Percentiles rank a stretch among this genome's conserved stretches.
These are phyloP conservation scores for Telopea speciosissima DNA, from an alignment of 177 flowering plant species.

Conservation along the genomic window DNA sequence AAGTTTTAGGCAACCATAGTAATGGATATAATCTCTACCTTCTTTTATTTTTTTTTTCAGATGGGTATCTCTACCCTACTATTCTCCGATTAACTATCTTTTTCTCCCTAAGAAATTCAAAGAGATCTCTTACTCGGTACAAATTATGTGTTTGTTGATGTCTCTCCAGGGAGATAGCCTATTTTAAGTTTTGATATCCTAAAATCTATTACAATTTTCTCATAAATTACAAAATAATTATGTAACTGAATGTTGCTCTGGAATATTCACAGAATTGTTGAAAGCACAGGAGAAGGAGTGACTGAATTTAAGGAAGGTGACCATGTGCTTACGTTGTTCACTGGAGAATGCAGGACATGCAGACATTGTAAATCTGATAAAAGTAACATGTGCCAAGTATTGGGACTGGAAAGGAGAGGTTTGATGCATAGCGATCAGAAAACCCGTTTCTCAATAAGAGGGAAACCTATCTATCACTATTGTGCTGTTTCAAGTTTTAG, in stretches of 20 bases:
- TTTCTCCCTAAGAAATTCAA: not conserved
- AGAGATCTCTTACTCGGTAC: not conserved
- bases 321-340: slow-evolving; percentile 86
- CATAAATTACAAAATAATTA: not conserved
- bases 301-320: slow-evolving; percentile 80
- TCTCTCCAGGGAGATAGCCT: not conserved
- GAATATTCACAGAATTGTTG: slow-evolving; percentile 60
- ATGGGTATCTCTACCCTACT: no score
- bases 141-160: no score
- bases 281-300: slow-evolving; percentile 89
- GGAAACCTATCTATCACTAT: slow-evolving; percentile 82
- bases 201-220: not conserved
- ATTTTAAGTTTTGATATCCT: not conserved
- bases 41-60: no score
- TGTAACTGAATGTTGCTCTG: not conserved
- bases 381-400: slow-evolving; percentile 84
- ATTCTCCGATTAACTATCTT: not conserved
- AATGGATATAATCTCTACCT: no score
- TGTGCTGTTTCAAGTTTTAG: slow-evolving; percentile 98
- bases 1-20: no score
- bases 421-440: slow-evolving; percentile 90
- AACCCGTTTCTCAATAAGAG: slow-evolving; percentile 78
- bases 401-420: slow-evolving; percentile 88
- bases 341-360: slow-evolving; percentile 87
- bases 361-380: slow-evolving; percentile 66